Evolutionary conservation across 768 basidiomycete genomes (phyloP), one percentile per base, ranked within the genome.

Genomic region (Naematelia encephala): DNA sequence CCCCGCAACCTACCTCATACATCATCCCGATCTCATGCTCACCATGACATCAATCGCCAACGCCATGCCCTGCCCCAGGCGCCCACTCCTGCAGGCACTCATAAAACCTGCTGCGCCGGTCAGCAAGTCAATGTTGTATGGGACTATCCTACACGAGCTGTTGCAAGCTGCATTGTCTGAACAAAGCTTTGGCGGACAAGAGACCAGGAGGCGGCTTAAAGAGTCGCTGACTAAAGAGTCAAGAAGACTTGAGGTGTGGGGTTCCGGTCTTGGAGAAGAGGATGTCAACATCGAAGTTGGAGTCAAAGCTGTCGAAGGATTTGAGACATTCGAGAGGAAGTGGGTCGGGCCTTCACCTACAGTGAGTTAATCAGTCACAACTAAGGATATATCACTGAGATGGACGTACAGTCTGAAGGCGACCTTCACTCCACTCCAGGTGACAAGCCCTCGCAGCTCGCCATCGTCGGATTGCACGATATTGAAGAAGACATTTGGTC

Each of bases 401-500:
- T 16, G 28, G 42, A 34, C 23, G 2, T 2, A 39, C 62, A 92
- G 89, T 75, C 82, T 0, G 78, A 82, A 13, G 91, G 86, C 0
- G 73, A 83, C 30, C 80, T 96, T 5, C 82, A 82, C 3, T 86
- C 93, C 66, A 86, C 85, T 1, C 83, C 88, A 8, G 80, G 67
- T 4, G 69, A 70, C 4, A 62, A 54, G 19, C 64, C 64, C 19
- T 82, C 86, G 1, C 78, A 83, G 10, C 81, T 96, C 0, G 88
- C 90, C 0, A 85, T 99, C 49, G 80, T 84, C 4, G 80, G 86
- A 26, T 77, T 96, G 3, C 83, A 90, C 61, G 92, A 91, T 57
- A 82, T 94, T 43, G 96, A 99, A 79, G 96, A 99, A 73, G 92
- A 97, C 64, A 94, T 99, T 63, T 96, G 90, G 88, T 93, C 91